Evolutionary conservation across 371 early-diverging fungal genomes (phyloP), one percentile per base, ranked within the genome.

Genomic region (Actinomucor elegans): DNA sequence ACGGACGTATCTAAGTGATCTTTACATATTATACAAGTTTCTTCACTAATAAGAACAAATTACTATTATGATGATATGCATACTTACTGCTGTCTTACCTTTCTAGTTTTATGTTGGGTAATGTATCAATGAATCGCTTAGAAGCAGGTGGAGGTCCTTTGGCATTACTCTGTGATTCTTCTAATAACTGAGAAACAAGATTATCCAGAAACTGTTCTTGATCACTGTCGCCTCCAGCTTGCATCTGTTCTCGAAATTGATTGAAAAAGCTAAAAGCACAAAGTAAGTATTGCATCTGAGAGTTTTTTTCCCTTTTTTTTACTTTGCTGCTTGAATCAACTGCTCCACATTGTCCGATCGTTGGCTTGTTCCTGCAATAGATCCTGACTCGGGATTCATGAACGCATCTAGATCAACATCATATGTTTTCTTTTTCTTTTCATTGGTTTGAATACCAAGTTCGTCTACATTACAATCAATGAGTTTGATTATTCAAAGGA

Each of bases 111-210:
- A 74, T 49, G 2, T 14, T 36, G 0, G 78, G 78, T 10, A 78
- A 47, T 9, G 47, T 34, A 12, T 59, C 35, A 14, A 78, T 71
- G 35, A 78, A 78, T 18, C 78, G 59, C 10, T 67, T 52, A 1
- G 78, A 78, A 3, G 78, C 78, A 17, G 78, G 78, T 47, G 78
- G 78, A n/a, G 78, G 78, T 0, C 78, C 78, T 36, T 78, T 78
- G 12, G 66, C 69, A 40, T 72, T 54, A 26, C 51, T 61, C 31
- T 78, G 75, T 14, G 78, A 72, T 51, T 78, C 78, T 55, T 78
- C 78, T 10, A 78, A 49, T 24, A 78, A 45, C 26, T 78, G 78
- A 5, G 75, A 68, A 7, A 78, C 75, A 3, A 78, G 44, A 52
- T 78, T 59, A 33, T 78, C 78, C 29, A 78, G 42, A 37, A 78